Evolutionary conservation across 1,284 basidiomycete genomes (phyloP).

Genomic region (Austroboletus rostrupii): DNA sequence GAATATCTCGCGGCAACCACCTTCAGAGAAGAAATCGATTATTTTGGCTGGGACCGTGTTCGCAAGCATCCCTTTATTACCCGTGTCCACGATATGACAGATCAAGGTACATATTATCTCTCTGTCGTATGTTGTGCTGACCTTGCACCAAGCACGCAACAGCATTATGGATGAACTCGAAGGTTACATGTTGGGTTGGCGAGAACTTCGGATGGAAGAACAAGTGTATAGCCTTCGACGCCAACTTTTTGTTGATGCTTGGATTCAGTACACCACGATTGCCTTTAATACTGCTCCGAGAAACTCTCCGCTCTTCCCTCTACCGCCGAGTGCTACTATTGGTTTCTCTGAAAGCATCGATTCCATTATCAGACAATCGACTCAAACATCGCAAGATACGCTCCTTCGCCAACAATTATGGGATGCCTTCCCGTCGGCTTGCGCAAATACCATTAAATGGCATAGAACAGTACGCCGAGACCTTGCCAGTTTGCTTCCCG

Average conservation of each 20-base stretch:
- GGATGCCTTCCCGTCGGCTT: slow-evolving; percentile 12
- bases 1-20: slow-evolving; percentile 14
- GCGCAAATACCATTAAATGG: slow-evolving; percentile 21
- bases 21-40: slow-evolving; percentile 25
- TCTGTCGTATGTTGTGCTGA: slow-evolving; percentile 6
- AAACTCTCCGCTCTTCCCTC: slow-evolving; percentile 20
- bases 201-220: slow-evolving; percentile 31
- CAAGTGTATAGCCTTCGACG: slow-evolving; percentile 26
- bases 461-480: slow-evolving; percentile 24
- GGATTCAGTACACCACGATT: slow-evolving; percentile 18
- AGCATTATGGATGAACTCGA: slow-evolving; percentile 22
- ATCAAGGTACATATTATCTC: slow-evolving; percentile 10
- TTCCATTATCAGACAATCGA: slow-evolving; percentile 24
- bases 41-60: slow-evolving; percentile 32
- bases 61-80: slow-evolving; percentile 28
- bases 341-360: slow-evolving; percentile 21
- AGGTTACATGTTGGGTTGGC: slow-evolving; percentile 31
- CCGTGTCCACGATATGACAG: slow-evolving; percentile 19
- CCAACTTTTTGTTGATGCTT: slow-evolving; percentile 25
- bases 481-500: slow-evolving; percentile 27
- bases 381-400: slow-evolving; percentile 2
- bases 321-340: slow-evolving; percentile 25
- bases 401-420: slow-evolving; percentile 15
- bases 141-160: slow-evolving; percentile 14
- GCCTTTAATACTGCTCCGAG: slow-evolving; percentile 14